These are phyloP conservation scores for Collariella sp. DNA, from an alignment of 495 filamentous ascomycete genomes.

Conservation along the genomic window DNA sequence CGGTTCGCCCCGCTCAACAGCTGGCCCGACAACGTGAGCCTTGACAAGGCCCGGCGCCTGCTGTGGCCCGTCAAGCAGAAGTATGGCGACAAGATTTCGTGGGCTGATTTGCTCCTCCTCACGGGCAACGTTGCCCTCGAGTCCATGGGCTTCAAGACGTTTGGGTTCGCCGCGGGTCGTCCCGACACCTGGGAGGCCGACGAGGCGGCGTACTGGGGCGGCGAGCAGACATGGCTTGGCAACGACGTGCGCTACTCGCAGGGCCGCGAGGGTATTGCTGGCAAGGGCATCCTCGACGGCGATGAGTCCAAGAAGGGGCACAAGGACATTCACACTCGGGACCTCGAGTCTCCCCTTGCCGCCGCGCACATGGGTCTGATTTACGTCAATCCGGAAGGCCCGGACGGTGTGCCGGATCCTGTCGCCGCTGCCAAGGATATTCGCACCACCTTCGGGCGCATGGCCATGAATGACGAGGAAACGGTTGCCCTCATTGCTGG, in stretches of 20 bases:
- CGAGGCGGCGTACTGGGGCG: constrained; percentile 66
- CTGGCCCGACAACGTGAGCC: constrained; percentile 68
- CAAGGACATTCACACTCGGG: constrained; percentile 48
- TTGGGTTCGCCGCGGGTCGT: constrained; percentile 63
- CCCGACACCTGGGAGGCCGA: constrained; percentile 62
- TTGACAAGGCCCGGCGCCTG: constrained; percentile 70
- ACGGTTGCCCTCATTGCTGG: constrained; percentile 67
- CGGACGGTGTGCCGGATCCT: constrained; percentile 59
- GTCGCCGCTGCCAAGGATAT: constrained; percentile 59
- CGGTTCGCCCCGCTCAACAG: constrained; percentile 70
- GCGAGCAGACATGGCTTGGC: constrained; percentile 60
- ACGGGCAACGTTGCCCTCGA: constrained; percentile 67
- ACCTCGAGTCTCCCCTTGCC: constrained; percentile 55
- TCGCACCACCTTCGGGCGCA: constrained; percentile 60
- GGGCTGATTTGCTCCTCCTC: constrained; percentile 61
- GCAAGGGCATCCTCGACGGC: constrained; percentile 37
- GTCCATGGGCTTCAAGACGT: constrained; percentile 64
- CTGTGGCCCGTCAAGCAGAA: constrained; percentile 76
- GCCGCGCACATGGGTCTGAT: constrained; percentile 66
- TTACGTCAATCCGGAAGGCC: constrained; percentile 70
- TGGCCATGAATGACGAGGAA: constrained; percentile 74
- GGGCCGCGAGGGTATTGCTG: constrained; percentile 38
- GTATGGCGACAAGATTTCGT: constrained; percentile 72
- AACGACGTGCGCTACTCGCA: constrained; percentile 56
- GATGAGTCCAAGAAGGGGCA: constrained; percentile 40